Evolutionary conservation across 805 yeast genomes (phyloP).

Genomic region (Cyberlindnera euphorbiae): DNA sequence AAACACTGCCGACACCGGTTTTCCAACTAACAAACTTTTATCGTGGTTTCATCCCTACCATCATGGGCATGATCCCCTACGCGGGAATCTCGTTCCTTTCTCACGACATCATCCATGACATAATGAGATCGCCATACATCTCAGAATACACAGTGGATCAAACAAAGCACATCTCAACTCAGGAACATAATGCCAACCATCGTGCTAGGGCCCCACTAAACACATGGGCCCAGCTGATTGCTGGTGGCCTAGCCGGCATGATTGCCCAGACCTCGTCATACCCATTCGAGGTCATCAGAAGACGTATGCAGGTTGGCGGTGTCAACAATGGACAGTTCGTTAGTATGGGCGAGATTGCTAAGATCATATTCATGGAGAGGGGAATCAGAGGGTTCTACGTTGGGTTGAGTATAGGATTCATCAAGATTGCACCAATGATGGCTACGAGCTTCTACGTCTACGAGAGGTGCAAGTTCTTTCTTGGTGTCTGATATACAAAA

Average conservation of each 20-base stretch:
- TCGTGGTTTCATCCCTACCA: conserved; percentile 91
- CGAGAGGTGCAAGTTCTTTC: conserved; percentile 69
- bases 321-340: conserved; percentile 54
- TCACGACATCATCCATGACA: conserved; percentile 86
- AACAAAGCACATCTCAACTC: not conserved
- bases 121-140: conserved; percentile 60
- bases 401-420: conserved; percentile 91
- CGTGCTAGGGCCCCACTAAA: conserved; percentile 57
- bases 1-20: conserved; percentile 16
- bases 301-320: conserved; percentile 95
- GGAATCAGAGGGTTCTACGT: conserved; percentile 90
- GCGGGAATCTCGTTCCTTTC: conserved; percentile 97
- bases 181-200: conserved; percentile 16
- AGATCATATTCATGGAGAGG: conserved; percentile 58
- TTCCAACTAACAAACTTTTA: conserved; percentile 57
- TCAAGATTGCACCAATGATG: conserved; percentile 95
- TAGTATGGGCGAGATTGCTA: conserved; percentile 50
- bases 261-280: conserved; percentile 94
- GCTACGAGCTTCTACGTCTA: conserved; percentile 95
- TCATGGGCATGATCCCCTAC: conserved; percentile 93
- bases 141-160: conserved; percentile 45
- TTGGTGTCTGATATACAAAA: conserved; percentile 35
- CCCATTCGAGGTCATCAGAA: conserved; percentile 90
- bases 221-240: conserved; percentile 88
- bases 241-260: conserved; percentile 97